phyloP scores from a whole-genome alignment of 495 filamentous ascomycete genomes.

The Penicillium paradoxum region DNA sequence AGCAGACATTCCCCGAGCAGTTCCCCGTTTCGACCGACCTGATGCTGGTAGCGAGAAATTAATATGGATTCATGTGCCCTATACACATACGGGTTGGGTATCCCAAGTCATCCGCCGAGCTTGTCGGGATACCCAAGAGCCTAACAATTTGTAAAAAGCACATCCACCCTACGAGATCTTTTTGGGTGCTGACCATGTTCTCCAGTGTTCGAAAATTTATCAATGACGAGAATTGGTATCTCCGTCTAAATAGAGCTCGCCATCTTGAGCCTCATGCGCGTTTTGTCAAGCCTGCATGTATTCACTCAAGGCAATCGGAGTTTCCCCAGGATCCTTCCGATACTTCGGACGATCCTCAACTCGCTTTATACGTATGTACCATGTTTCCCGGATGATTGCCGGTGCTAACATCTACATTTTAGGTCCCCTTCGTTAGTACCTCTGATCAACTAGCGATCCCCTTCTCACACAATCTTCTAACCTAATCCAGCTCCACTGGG shows the following conservation, averaged over 20 bases:
- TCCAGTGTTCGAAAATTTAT: conserved; percentile 48
- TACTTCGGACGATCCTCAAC: conserved; percentile 28
- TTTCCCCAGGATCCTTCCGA: conserved; percentile 21
- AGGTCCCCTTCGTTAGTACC: conserved; percentile 15
- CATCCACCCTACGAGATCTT: neutral
- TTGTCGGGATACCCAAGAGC: conserved; percentile 24
- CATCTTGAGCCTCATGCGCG: conserved; percentile 45
- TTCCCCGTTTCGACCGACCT: conserved; percentile 37
- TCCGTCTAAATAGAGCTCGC: conserved; percentile 40
- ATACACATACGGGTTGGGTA: conserved; percentile 63
- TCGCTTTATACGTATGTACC: conserved; percentile 40
- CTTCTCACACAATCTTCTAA: conserved; percentile 3
- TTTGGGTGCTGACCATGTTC: neutral
- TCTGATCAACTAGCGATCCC: neutral
- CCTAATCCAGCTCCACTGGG: conserved; percentile 56
- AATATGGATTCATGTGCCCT: conserved; percentile 64
- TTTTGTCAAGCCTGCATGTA: conserved; percentile 41
- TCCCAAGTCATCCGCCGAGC: conserved; percentile 29
- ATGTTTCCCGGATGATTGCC: neutral
- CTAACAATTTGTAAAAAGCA: conserved; percentile 23
- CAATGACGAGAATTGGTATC: conserved; percentile 43
- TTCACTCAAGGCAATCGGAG: conserved; percentile 30
- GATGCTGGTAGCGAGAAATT: conserved; percentile 45
- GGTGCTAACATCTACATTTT: neutral
- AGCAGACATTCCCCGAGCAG: conserved; percentile 25